phyloP scores from a whole-genome alignment of 495 filamentous ascomycete genomes.

The Xylaria grammica region DNA sequence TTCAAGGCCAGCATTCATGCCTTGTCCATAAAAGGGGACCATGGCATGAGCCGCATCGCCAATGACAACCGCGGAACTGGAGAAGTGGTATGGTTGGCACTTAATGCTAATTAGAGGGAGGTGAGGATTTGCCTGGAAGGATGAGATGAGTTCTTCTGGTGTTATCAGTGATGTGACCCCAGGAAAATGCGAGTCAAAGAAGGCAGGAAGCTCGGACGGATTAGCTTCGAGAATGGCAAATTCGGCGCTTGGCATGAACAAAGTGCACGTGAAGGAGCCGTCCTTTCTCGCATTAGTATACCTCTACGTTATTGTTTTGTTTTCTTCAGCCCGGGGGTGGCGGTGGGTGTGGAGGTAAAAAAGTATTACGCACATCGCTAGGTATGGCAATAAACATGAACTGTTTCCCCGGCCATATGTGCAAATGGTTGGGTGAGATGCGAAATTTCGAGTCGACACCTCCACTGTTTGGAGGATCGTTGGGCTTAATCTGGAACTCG shows the following conservation, averaged over 20 bases:
- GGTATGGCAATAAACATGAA: conserved; percentile 99
- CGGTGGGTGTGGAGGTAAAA: background rate
- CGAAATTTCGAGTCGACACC: conserved; percentile 64
- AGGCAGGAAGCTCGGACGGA: conserved; percentile 61
- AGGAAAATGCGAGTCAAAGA: conserved; percentile 83
- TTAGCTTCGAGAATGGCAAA: conserved; percentile 65
- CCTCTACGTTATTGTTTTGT: too few relatives aligned
- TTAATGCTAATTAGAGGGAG: conserved; percentile 92
- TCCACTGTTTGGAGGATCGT: conserved; percentile 31
- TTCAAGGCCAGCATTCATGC: conserved; percentile 87
- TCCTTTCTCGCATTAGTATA: conserved; percentile 54
- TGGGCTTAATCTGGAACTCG: conserved; percentile 79
- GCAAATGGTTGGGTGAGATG: conserved; percentile 88
- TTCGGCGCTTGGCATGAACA: conserved; percentile 75
- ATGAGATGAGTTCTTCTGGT: conserved; percentile 65
- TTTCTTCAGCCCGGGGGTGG: too few relatives aligned
- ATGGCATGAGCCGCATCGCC: conserved; percentile 98
- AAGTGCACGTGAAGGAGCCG: conserved; percentile 91
- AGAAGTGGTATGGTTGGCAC: conserved; percentile 84
- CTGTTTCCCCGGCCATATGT: conserved; percentile 93
- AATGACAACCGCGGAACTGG: conserved; percentile 77
- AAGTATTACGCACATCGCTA: conserved; percentile 55
- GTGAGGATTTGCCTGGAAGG: conserved; percentile 81
- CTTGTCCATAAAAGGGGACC: conserved; percentile 93
- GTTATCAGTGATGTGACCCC: conserved; percentile 86